Evolutionary conservation across 257 asterid species (phyloP), one percentile per base, ranked within the genome.

Genomic region (Solanum pennellii): DNA sequence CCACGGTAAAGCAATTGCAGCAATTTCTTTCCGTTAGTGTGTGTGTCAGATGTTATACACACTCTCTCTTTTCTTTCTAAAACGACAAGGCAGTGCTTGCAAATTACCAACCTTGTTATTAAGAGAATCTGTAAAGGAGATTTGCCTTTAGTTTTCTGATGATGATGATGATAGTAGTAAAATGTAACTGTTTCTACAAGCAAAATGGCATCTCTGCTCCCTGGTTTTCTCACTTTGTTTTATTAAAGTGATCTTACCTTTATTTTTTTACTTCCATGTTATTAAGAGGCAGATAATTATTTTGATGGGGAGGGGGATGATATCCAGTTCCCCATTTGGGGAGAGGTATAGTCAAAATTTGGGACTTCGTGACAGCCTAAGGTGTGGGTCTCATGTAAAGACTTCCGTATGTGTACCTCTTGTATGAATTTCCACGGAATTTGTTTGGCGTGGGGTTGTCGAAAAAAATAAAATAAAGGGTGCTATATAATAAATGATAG

Each of bases 1-100:
- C 91, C 93, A 90, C 88, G 79, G 42, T 87, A 85, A 80, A 80
- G 69, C 42, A 80, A 80, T 73, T 37, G 85, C 52, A 86, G 89
- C 77, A 86, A 27, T 75, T 86, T 89, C 91, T 83, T 66, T 85
- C 89, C 77, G 77, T 82, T 86, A 52, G 83, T 80, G 91, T 87
- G 88, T 87, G 65, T 88, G 89, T 86, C 87, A 80, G 85, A 47
- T 87, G 90, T 89, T 87, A 88, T 52, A 75, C 86, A 15, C 23
- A 18, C 31, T 49, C 69, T 74, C 31, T 65, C 69, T 74, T 29
- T 68, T 27, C 21, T 25, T 12, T 12, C 35, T 62, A n/a, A 65
- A 62, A 41, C 76, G 35, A 29, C 41, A 59, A 77, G 77, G 77
- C 75, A 65, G 79, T 68, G 83, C 83, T 76, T 75, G 35, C 35